phyloP scores from a whole-genome alignment of 164 flowering plant genomes.

The Vitis cinerea region DNA sequence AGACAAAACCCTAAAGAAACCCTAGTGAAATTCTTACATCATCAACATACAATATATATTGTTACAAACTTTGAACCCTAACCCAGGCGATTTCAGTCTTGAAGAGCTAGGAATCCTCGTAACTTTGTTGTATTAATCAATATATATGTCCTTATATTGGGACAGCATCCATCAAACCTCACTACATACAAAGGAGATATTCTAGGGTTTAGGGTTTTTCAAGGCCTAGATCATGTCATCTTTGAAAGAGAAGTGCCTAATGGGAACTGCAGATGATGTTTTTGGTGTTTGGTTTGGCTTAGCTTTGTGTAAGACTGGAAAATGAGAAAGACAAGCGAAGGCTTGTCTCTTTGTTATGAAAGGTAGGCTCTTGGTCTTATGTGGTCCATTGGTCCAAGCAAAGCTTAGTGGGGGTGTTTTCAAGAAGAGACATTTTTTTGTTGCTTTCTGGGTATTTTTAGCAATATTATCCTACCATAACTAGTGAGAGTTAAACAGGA shows the following conservation, averaged over 20 bases:
- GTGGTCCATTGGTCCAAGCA: constrained; percentile 7
- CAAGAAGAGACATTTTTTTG: constrained; percentile 8
- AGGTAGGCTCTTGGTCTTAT: constrained; percentile 1
- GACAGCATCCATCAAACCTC: no score
- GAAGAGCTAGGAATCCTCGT: no score
- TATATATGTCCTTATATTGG: no score
- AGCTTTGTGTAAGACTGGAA: background rate
- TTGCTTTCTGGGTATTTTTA: background rate
- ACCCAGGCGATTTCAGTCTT: no score
- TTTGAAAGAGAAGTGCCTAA: constrained; percentile 1
- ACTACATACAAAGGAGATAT: background rate
- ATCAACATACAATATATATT: no score
- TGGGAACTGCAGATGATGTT: background rate
- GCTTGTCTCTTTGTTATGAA: constrained; percentile 2
- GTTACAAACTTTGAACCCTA: no score
- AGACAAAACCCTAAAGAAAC: no score
- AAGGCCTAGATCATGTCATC: background rate
- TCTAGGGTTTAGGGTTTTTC: background rate
- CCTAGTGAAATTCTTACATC: no score
- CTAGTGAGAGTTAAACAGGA: background rate
- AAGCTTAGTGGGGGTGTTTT: constrained; percentile 9
- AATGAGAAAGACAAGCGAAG: constrained; percentile 1
- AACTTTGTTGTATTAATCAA: no score
- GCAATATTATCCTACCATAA: background rate
- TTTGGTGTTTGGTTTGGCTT: background rate